Evolutionary conservation across 2,329 filamentous ascomycete species (phyloP), one percentile per base, ranked within the genome.

Genomic region (Alternaria sp.): DNA sequence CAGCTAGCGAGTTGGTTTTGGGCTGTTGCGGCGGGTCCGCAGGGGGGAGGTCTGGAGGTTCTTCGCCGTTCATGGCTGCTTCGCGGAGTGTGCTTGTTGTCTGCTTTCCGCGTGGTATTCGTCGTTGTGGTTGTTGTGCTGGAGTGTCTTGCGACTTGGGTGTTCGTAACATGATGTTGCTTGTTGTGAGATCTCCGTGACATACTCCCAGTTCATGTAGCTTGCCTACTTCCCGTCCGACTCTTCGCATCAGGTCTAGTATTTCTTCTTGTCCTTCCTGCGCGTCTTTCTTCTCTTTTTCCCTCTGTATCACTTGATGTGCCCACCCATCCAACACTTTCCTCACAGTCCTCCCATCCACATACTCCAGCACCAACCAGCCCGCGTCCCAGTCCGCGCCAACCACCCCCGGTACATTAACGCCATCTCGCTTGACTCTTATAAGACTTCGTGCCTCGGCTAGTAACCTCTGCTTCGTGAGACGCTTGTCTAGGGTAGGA

Each of bases 101-200:
- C 59, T 67, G 63, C n/a, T 62, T 57, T n/a, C 71, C 71, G 6
- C n/a, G 46, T 13, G 47, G 47, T 10, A 15, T 40, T 12, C 32
- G 19, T n/a, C 23, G 30, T 19, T 52, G 49, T 36, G 15, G 32
- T 9, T 52, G 30, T 57, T 51, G 19, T 32, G 30, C 9, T 49
- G 54, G 19, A 3, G 57, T 40, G 15, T 11, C 19, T 21, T 50
- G 11, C 3, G 45, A 30, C 45, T 51, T 55, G 4, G 52, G 28
- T 19, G 46, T 58, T 10, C 68, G 67, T 69, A 98, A 78, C 90
- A 99, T 97, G 83, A 99, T 86, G 81, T 99, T 99, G 82, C 94
- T 97, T 67, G 94, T 99, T 64, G 96, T 99, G 82, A 99, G 81
- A 82, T 99, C 96, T 44, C 96, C 96, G 82, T 99, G 96, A 62